Conservation (phyloP, 2,329 filamentous ascomycete genomes). For the Plenodomus lindquistii region DNA sequence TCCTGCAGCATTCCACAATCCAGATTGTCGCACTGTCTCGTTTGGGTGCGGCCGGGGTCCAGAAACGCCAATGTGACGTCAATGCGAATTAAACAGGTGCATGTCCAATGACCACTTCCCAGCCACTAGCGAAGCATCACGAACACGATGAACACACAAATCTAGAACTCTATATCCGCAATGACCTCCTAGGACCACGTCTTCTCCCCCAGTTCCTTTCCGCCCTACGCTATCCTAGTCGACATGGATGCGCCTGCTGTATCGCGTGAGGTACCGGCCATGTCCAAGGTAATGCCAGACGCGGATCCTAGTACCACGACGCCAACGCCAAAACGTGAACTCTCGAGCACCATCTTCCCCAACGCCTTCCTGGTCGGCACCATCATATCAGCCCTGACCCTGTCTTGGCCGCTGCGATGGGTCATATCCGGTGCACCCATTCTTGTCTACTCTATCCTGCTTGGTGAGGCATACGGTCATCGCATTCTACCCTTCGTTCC, state of each 20-base stretch:
- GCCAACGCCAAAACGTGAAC: constrained; percentile 11
- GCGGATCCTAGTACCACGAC: background rate
- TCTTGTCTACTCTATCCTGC: constrained; percentile 41
- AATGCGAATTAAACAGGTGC: constrained; percentile 6
- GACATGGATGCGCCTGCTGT: constrained; percentile 12
- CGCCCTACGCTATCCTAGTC: background rate
- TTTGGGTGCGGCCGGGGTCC: constrained; percentile 6
- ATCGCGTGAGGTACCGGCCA: constrained; percentile 7
- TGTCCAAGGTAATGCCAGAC: constrained; percentile 14
- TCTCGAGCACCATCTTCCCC: constrained; percentile 15
- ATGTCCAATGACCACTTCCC: constrained; percentile 7
- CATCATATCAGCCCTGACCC: constrained; percentile 6
- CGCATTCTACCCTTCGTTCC: constrained; percentile 51
- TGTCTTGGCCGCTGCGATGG: constrained; percentile 41
- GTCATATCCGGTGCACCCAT: constrained; percentile 48
- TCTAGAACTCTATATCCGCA: background rate
- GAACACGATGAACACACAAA: constrained; percentile 3
- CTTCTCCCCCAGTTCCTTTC: background rate
- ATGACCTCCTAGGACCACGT: background rate
- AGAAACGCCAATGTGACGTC: constrained; percentile 15
- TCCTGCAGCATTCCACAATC: background rate
- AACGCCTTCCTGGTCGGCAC: constrained; percentile 17
- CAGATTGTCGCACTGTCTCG: constrained; percentile 4
- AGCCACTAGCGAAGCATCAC: constrained; percentile 4
- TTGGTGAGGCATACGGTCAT: constrained; percentile 41